These are phyloP conservation scores for Dactylis glomerata DNA, from an alignment of 176 grass and related monocot species.

Conservation along the genomic window DNA sequence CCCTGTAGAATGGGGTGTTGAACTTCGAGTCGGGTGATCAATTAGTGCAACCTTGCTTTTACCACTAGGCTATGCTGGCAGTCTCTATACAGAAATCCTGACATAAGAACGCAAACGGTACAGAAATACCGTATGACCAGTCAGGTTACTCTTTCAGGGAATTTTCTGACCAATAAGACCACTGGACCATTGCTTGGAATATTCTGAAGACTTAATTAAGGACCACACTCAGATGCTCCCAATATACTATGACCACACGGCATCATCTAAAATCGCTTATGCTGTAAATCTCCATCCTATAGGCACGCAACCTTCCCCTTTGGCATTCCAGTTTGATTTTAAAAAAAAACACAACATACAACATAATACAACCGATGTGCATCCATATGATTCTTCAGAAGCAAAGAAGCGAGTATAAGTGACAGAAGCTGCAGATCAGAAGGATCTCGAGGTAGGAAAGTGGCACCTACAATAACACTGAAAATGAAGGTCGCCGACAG, in stretches of 20 bases:
- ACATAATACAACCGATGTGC: neutral
- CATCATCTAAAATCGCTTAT: neutral
- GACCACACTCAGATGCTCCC: neutral
- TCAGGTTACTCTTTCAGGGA: neutral
- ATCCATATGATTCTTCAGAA: neutral
- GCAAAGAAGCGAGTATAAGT: neutral
- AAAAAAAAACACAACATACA: neutral
- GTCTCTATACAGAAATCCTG: neutral
- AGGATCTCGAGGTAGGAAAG: neutral
- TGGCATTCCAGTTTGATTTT: neutral
- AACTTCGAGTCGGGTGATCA: neutral
- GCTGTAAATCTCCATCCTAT: neutral
- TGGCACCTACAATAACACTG: slow-evolving; percentile 64
- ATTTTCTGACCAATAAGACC: neutral
- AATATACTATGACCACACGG: neutral
- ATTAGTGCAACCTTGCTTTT: neutral
- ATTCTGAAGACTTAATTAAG: neutral
- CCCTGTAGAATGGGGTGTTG: neutral
- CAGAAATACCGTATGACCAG: neutral
- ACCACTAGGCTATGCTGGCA: neutral
- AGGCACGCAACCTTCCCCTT: neutral
- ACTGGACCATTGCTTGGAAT: neutral
- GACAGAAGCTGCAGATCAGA: neutral
- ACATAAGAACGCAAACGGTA: neutral
- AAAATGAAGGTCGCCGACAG: slow-evolving; percentile 74